Evolutionary conservation across 1,139 yeast species (phyloP).

Genomic region (Maudiozyma humilis): DNA sequence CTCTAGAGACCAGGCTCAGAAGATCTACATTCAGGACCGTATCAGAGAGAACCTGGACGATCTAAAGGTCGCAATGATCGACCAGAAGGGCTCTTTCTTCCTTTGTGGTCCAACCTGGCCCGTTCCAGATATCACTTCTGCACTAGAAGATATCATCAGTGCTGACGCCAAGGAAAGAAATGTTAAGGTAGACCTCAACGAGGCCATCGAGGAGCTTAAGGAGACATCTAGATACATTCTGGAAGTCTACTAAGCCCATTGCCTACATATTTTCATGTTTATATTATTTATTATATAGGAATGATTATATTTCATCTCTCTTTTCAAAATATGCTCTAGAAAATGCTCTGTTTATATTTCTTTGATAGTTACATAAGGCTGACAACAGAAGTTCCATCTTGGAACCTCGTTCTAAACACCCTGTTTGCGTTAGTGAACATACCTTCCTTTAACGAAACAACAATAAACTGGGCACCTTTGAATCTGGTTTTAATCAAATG

Average conservation of each 20-base stretch:
- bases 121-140: slow-evolving; percentile 91
- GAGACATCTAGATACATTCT: slow-evolving; percentile 86
- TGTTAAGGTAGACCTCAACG: slow-evolving; percentile 59
- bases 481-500: slow-evolving; percentile 90
- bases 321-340: not conserved
- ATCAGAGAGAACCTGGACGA: slow-evolving; percentile 69
- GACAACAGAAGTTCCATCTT: slow-evolving; percentile 93
- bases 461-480: slow-evolving; percentile 92
- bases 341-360: not conserved
- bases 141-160: slow-evolving; percentile 70
- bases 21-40: slow-evolving; percentile 91
- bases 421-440: slow-evolving; percentile 97
- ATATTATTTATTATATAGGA: not conserved
- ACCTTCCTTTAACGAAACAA: slow-evolving; percentile 93
- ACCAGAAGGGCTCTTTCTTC: slow-evolving; percentile 80
- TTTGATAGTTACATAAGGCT: slow-evolving; percentile 38
- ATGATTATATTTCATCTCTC: not conserved
- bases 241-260: slow-evolving; percentile 65
- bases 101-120: slow-evolving; percentile 99
- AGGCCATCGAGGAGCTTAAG: slow-evolving; percentile 86
- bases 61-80: slow-evolving; percentile 70
- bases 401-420: slow-evolving; percentile 86
- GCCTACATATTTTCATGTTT: not conserved
- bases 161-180: slow-evolving; percentile 67
- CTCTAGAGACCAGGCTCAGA: slow-evolving; percentile 93